These are phyloP conservation scores for Chytriomyces sp. DNA, from an alignment of 192 early-diverging fungal genomes.

Conservation along the genomic window DNA sequence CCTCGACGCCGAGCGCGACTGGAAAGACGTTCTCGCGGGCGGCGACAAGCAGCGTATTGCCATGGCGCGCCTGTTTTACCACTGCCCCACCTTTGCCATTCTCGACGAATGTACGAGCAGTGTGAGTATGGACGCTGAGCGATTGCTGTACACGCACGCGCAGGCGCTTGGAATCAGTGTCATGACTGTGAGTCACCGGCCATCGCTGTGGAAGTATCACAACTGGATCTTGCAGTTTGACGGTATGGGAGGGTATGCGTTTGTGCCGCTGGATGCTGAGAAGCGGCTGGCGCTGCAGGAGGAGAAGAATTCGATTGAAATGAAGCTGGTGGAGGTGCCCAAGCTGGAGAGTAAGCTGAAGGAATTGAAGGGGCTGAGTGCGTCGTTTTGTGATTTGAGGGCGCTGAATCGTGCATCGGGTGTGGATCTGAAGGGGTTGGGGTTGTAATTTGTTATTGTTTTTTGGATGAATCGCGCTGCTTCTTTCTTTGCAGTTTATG, in stretches of 20 bases:
- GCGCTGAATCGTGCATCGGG: background rate
- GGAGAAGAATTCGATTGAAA: conserved; percentile 84
- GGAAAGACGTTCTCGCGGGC: conserved; percentile 89
- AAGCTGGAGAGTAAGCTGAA: conserved; percentile 73
- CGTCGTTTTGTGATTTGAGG: conserved; percentile 39
- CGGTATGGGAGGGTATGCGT: conserved; percentile 95
- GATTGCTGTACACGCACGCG: conserved; percentile 76
- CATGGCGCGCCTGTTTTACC: conserved; percentile 97
- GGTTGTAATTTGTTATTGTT: too few species aligned
- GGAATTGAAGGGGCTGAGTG: conserved; percentile 61
- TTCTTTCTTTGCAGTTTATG: too few species aligned
- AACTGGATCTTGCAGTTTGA: conserved; percentile 92
- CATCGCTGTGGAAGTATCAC: conserved; percentile 97
- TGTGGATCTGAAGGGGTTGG: background rate
- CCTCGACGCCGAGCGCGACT: conserved; percentile 76
- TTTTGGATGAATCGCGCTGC: too few species aligned
- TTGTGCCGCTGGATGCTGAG: conserved; percentile 87
- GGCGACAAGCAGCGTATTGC: conserved; percentile 85
- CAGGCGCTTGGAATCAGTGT: conserved; percentile 82
- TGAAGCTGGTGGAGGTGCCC: conserved; percentile 77
- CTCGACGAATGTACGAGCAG: conserved; percentile 94
- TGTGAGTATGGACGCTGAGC: conserved; percentile 94
- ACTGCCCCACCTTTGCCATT: conserved; percentile 92
- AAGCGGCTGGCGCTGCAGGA: conserved; percentile 86
- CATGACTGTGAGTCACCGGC: conserved; percentile 94